Evolutionary conservation across 106 monocot species (phyloP).

Genomic region (Dendrobium officinale): DNA sequence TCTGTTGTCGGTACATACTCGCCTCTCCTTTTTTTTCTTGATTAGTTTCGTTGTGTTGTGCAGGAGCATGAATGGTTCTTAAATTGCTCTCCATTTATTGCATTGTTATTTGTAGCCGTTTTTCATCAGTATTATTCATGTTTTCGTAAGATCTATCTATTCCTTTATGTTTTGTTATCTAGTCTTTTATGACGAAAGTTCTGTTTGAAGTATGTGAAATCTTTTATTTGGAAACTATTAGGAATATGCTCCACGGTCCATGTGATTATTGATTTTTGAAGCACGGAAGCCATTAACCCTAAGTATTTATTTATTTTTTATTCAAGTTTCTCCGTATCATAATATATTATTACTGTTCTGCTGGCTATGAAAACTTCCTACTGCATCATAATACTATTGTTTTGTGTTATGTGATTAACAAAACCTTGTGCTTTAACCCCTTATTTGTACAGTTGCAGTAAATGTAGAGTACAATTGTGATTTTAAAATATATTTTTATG

Average conservation of each 20-base stretch:
- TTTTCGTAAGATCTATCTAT: not conserved
- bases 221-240: not conserved
- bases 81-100: not conserved
- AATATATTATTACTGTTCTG: not conserved
- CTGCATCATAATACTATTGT: not conserved
- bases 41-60: not conserved
- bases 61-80: not conserved
- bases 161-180: not conserved
- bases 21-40: not conserved
- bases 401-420: not conserved
- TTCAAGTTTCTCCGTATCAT: not conserved
- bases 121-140: not conserved
- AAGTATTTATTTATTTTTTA: not conserved
- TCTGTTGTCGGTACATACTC: slow-evolving; percentile 60
- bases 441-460: not conserved
- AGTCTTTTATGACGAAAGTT: not conserved
- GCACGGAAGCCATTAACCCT: not conserved
- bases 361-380: not conserved
- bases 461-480: not conserved
- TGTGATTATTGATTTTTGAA: not conserved
- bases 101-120: not conserved
- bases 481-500: not conserved
- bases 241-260: not conserved
- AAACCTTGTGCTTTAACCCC: not conserved
- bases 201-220: not conserved